phyloP scores from a whole-genome alignment of 805 yeast species.

The Candida taoyuanica region DNA sequence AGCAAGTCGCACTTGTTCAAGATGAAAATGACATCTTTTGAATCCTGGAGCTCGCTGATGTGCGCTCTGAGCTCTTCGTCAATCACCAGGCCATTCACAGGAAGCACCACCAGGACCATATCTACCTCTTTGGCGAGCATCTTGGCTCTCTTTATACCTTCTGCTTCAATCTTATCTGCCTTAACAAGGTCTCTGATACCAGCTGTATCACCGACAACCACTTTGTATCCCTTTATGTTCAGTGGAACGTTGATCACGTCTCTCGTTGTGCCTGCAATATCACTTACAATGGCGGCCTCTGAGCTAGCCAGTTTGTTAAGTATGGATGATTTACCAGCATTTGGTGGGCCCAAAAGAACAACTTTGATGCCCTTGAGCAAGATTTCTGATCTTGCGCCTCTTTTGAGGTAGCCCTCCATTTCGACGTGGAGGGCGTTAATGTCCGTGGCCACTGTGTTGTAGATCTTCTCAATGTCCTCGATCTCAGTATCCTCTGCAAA shows the following conservation, averaged over 20 bases:
- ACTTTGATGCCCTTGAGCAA: constrained; percentile 69
- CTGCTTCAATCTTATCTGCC: constrained; percentile 58
- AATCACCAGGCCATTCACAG: constrained; percentile 37
- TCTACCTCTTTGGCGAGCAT: constrained; percentile 57
- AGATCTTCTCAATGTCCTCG: constrained; percentile 53
- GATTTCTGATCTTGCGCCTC: constrained; percentile 54
- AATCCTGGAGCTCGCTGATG: constrained; percentile 28
- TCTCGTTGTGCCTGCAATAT: constrained; percentile 90
- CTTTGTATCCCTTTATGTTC: constrained; percentile 80
- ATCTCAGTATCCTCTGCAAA: constrained; percentile 92
- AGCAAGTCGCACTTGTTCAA: constrained; percentile 60
- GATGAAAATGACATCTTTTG: constrained; percentile 37
- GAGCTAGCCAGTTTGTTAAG: constrained; percentile 70
- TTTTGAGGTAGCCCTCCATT: constrained; percentile 37
- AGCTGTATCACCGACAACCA: constrained; percentile 87
- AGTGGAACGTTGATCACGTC: constrained; percentile 80
- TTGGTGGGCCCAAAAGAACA: constrained; percentile 84
- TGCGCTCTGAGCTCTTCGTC: constrained; percentile 38
- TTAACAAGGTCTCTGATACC: constrained; percentile 59
- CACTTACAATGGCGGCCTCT: constrained; percentile 88
- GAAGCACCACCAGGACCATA: constrained; percentile 60
- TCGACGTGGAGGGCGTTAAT: constrained; percentile 41
- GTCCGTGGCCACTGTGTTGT: constrained; percentile 43
- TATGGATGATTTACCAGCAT: constrained; percentile 92
- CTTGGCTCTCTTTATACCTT: constrained; percentile 80